A percentile compares a stretch with the other conserved stretches of the same genome.
These are phyloP conservation scores for Phytophthora idaei DNA, from an alignment of 352 stramenopile species.

Conservation along the genomic window DNA sequence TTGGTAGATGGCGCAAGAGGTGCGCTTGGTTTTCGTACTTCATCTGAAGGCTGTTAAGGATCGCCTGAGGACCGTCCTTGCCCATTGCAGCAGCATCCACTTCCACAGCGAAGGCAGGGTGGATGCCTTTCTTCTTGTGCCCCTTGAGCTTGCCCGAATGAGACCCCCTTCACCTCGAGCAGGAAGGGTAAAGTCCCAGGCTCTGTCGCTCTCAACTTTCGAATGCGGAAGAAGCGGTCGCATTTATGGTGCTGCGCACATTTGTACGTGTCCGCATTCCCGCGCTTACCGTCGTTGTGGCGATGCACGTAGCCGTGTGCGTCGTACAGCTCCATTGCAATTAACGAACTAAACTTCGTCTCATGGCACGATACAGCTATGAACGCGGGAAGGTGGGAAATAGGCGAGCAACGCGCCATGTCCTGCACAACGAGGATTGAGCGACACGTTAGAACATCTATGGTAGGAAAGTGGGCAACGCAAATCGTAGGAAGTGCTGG, in stretches of 20 bases:
- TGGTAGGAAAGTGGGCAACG: background rate
- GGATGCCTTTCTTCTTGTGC: background rate
- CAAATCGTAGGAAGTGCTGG: background rate
- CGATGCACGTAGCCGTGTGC: background rate
- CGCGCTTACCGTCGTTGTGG: background rate
- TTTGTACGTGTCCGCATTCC: background rate
- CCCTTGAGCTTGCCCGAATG: background rate
- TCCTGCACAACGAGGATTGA: background rate
- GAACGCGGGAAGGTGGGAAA: background rate
- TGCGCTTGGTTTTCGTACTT: background rate
- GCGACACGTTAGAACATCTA: background rate
- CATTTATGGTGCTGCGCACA: background rate
- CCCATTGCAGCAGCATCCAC: background rate
- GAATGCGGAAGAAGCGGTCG: background rate
- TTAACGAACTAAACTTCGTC: background rate
- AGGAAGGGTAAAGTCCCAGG: background rate
- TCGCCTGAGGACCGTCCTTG: background rate
- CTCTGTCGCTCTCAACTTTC: background rate
- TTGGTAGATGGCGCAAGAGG: background rate
- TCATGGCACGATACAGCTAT: constrained; percentile 20
- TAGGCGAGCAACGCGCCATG: background rate
- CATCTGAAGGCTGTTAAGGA: background rate
- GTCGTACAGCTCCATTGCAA: background rate
- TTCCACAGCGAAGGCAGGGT: background rate
- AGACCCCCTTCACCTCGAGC: background rate